Evolutionary conservation across 2,329 filamentous ascomycete species (phyloP), one percentile per base, ranked within the genome.

Genomic region (Venturia effusa): DNA sequence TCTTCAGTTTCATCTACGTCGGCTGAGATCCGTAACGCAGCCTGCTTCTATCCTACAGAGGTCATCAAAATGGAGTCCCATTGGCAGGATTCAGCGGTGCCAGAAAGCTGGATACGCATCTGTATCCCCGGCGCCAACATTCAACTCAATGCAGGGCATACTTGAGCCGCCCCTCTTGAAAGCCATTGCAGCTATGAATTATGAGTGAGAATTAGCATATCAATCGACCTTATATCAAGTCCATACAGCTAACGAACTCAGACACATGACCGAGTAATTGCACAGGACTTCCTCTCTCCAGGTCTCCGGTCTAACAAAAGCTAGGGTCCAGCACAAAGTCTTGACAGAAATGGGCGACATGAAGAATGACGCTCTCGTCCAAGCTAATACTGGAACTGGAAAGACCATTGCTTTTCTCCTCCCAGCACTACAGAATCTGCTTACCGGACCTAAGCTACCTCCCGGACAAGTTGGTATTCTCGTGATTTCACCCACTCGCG

Each of bases 401-500:
- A 81, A 81, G 68, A 81, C 79, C 4, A 71, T 79, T 27, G 78
- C 78, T 8, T 81, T 81, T 65, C 70, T 80, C 24, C 74, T 80
- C 1, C 79, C 79, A 5, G 75, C 78, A 1, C 71, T 81, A 40
- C 78, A 81, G 67, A 76, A 76, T 43, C 71, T 81, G 4, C 70
- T 81, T 3, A 66, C 69, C 22, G 70, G 69, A 24, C 72, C 73
- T 37, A 39, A 76, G 80, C 68, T 87, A 45, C 73, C 73, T 34
- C 69, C 69, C 15, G 77, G 74, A 57, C 73, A 77, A 65, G 77
- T 79, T 62, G 75, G 71, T n/a, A 77, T 79, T 60, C 70, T 80
- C 64, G 75, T 79, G 74, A 81, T 87, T 59, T 86, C 84, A 0
- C 84, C 84, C 2, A 87, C 84, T 22, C 79, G 84, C 68, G 84